Percentiles rank a stretch among this genome's conserved stretches.
phyloP scores from a whole-genome alignment of 345 rosid genomes.

The Eutrema japonicum region DNA sequence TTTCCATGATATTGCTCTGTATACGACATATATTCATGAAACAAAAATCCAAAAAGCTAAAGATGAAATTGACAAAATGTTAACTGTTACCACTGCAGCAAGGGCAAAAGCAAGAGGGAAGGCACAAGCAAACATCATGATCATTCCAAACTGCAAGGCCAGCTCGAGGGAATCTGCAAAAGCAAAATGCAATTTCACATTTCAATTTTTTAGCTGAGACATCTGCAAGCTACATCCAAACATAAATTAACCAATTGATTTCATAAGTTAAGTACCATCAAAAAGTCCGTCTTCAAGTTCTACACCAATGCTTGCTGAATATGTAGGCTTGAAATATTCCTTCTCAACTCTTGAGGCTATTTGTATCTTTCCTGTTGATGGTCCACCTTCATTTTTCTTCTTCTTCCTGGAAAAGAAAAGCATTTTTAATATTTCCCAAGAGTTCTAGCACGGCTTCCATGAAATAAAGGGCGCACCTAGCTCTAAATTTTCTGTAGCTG shows the following conservation, averaged over 20 bases:
- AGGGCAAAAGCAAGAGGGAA: conserved; percentile 86
- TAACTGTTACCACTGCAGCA: conserved; percentile 60
- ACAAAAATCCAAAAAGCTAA: neutral
- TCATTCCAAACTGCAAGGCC: conserved; percentile 92
- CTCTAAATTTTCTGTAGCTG: conserved; percentile 71
- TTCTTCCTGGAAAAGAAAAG: conserved; percentile 58
- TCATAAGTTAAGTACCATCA: conserved; percentile 60
- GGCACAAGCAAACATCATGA: conserved; percentile 99
- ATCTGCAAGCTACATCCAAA: conserved; percentile 9
- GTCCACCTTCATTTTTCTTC: conserved; percentile 57
- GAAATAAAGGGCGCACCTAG: conserved; percentile 56
- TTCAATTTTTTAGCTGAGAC: conserved; percentile 7
- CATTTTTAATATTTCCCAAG: neutral
- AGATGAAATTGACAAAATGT: conserved; percentile 18
- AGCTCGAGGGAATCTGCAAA: conserved; percentile 80
- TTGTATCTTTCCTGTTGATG: conserved; percentile 57
- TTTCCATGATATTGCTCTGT: conserved; percentile 79
- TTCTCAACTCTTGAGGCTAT: conserved; percentile 85
- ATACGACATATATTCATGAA: conserved; percentile 15
- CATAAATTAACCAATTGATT: conserved; percentile 18
- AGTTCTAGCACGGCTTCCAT: neutral
- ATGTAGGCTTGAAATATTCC: conserved; percentile 81
- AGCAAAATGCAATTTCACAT: conserved; percentile 12
- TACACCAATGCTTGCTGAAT: conserved; percentile 80
- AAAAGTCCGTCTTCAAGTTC: conserved; percentile 95